Conservation (phyloP, 192 early-diverging fungal genomes). For the Lobosporangium transversale region DNA sequence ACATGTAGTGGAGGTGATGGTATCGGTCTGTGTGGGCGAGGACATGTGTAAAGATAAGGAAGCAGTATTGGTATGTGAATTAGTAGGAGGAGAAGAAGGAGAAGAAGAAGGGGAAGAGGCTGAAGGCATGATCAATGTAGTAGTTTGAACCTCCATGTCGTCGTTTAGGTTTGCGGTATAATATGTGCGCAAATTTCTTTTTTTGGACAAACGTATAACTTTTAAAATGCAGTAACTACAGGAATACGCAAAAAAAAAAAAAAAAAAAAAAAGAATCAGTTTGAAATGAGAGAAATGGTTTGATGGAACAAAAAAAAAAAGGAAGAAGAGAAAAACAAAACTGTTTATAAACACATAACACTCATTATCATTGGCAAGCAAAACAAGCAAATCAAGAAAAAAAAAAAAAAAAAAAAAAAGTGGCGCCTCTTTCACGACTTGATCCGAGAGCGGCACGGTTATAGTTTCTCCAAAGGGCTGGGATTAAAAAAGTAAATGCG, state of each 20-base stretch:
- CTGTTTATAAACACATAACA: background rate
- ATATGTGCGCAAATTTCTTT: too few species aligned
- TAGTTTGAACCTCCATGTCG: conserved; percentile 36
- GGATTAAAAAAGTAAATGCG: too few species aligned
- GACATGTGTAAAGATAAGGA: too few species aligned
- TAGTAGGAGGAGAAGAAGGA: background rate
- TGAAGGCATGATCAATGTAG: conserved; percentile 12
- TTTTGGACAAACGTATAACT: background rate
- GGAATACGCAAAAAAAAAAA: conserved; percentile 3
- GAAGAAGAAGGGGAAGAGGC: conserved; percentile 11
- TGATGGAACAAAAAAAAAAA: background rate
- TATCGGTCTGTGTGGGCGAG: too few species aligned
- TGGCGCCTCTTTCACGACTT: conserved; percentile 11
- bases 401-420: background rate
- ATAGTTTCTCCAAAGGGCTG: background rate
- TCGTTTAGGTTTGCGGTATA: background rate
- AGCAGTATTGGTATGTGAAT: background rate
- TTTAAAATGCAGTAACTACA: background rate
- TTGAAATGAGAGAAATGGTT: background rate
- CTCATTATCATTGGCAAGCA: background rate
- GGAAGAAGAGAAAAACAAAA: background rate
- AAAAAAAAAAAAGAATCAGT: background rate
- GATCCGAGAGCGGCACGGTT: background rate
- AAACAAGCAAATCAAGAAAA: background rate
- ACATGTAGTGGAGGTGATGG: background rate